phyloP scores from a whole-genome alignment of 495 filamentous ascomycete species.

The Cryomyces minteri region DNA sequence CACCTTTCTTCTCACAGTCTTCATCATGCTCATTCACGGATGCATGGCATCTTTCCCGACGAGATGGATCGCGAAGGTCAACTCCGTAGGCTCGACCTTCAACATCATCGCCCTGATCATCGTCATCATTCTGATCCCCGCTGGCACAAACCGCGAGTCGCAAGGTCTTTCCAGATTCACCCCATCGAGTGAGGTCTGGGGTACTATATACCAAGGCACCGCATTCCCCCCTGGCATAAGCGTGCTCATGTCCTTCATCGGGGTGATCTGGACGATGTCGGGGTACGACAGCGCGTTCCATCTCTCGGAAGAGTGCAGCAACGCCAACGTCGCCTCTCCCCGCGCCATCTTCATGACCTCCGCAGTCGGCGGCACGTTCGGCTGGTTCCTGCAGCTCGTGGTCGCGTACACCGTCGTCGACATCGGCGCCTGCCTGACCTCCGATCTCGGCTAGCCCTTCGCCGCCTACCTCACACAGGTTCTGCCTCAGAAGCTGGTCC shows the following conservation, averaged over 20 bases:
- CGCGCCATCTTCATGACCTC: slow-evolving; percentile 62
- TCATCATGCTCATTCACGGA: slow-evolving; percentile 54
- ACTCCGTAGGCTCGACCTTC: slow-evolving; percentile 55
- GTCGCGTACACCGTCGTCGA: slow-evolving; percentile 67
- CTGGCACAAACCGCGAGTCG: slow-evolving; percentile 27
- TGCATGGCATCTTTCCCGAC: slow-evolving; percentile 61
- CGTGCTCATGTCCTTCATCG: slow-evolving; percentile 60
- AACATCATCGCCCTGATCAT: slow-evolving; percentile 52
- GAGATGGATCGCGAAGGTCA: slow-evolving; percentile 55
- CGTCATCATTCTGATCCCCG: slow-evolving; percentile 53
- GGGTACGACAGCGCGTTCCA: slow-evolving; percentile 65
- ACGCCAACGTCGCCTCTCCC: slow-evolving; percentile 56
- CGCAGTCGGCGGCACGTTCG: slow-evolving; percentile 45
- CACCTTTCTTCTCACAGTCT: slow-evolving; percentile 46
- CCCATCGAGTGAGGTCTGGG: slow-evolving; percentile 45
- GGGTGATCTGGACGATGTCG: slow-evolving; percentile 46
- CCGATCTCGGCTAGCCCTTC: slow-evolving; percentile 56
- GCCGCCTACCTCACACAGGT: slow-evolving; percentile 57
- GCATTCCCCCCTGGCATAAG: slow-evolving; percentile 54
- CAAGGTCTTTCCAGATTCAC: slow-evolving; percentile 44
- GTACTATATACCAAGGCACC: slow-evolving; percentile 48
- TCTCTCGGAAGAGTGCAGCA: slow-evolving; percentile 59
- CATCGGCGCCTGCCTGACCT: slow-evolving; percentile 39
- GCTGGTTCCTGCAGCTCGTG: slow-evolving; percentile 60
- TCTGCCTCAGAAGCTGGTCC: slow-evolving; percentile 43